These are phyloP conservation scores for Schizophyllum commune DNA, from an alignment of 1,284 basidiomycete genomes.

Conservation along the genomic window DNA sequence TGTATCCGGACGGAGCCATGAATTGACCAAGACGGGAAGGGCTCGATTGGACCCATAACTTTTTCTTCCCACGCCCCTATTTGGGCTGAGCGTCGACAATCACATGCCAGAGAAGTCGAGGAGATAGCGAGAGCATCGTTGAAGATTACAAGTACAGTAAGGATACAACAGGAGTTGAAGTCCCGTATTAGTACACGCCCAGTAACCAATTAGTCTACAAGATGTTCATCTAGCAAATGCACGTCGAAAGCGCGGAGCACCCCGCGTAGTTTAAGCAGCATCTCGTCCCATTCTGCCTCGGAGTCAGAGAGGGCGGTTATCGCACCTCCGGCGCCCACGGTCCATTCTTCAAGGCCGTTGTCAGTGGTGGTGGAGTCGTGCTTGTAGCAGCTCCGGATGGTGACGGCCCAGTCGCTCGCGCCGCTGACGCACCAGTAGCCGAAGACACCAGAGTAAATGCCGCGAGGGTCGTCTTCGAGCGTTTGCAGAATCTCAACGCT, in stretches of 20 bases:
- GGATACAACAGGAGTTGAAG: background rate
- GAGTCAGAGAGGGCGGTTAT: slow-evolving; percentile 91
- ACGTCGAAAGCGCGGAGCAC: slow-evolving; percentile 55
- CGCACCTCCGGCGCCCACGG: slow-evolving; percentile 88
- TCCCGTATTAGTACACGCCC: background rate
- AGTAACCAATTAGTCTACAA: background rate
- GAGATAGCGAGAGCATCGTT: background rate
- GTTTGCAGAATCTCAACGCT: slow-evolving; percentile 85
- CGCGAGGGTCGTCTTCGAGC: slow-evolving; percentile 68
- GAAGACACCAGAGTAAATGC: slow-evolving; percentile 90
- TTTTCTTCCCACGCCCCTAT: too few relatives aligned
- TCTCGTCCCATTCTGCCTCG: slow-evolving; percentile 91
- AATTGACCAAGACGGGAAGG: too few relatives aligned
- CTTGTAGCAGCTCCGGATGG: slow-evolving; percentile 89
- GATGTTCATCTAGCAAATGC: background rate
- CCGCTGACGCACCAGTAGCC: slow-evolving; percentile 92
- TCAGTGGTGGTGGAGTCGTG: slow-evolving; percentile 37
- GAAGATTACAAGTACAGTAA: background rate
- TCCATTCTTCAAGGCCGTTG: slow-evolving; percentile 48
- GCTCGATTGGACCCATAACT: too few relatives aligned
- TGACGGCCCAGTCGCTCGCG: slow-evolving; percentile 89
- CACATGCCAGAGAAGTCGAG: too few relatives aligned
- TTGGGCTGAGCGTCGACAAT: too few relatives aligned
- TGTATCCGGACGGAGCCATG: too few relatives aligned
- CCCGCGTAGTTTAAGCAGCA: slow-evolving; percentile 76